Evolutionary conservation across 768 basidiomycete genomes (phyloP).

Genomic region (Tulasnella sp.): DNA sequence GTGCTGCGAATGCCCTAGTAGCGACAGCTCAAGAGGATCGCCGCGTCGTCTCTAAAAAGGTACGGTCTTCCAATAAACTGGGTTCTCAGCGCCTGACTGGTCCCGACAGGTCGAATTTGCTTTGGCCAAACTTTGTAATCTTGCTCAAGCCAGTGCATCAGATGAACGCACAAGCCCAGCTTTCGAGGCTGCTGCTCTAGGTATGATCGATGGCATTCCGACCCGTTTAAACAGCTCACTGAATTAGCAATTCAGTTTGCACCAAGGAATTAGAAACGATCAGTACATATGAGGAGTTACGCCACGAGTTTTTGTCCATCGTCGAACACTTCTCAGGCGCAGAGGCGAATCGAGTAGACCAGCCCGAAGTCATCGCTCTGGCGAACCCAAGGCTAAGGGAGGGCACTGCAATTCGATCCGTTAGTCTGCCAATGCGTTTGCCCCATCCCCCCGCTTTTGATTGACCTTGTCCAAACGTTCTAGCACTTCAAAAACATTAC

Average conservation of each 20-base stretch:
- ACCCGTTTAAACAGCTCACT: slow-evolving; percentile 35
- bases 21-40: slow-evolving; percentile 49
- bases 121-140: slow-evolving; percentile 76
- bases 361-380: slow-evolving; percentile 26
- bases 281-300: slow-evolving; percentile 13
- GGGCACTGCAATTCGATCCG: slow-evolving; percentile 42
- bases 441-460: neutral
- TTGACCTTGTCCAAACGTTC: neutral
- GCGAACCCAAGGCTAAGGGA: slow-evolving; percentile 47
- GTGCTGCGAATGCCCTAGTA: slow-evolving; percentile 57
- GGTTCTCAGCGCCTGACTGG: neutral
- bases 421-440: too few relatives aligned
- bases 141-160: slow-evolving; percentile 43
- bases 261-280: neutral
- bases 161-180: slow-evolving; percentile 37
- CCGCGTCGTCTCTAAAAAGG: slow-evolving; percentile 69
- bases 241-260: slow-evolving; percentile 12
- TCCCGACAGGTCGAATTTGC: slow-evolving; percentile 70
- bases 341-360: slow-evolving; percentile 51
- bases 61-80: slow-evolving; percentile 28
- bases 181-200: neutral
- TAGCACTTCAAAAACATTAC: slow-evolving; percentile 50
- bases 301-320: neutral
- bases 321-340: slow-evolving; percentile 28
- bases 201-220: slow-evolving; percentile 16